Evolutionary conservation across 148 eudicot species (phyloP).

Genomic region (Simmondsia chinensis): DNA sequence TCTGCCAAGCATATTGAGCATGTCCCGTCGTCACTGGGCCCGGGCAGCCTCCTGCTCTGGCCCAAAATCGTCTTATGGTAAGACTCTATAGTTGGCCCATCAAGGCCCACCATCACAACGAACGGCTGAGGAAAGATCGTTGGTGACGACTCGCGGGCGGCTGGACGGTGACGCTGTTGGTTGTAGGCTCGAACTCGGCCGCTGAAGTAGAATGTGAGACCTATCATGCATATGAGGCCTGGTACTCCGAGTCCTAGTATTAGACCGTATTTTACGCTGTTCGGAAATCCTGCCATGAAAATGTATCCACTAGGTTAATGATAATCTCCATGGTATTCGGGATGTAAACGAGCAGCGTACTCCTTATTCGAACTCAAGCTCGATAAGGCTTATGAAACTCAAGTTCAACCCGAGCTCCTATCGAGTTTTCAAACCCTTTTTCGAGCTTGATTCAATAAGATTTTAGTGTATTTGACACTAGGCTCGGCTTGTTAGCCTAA

Average conservation of each 20-base stretch:
- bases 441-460: too few relatives aligned
- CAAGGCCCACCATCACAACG: slow-evolving; percentile 29
- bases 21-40: slow-evolving; percentile 32
- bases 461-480: too few relatives aligned
- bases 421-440: too few relatives aligned
- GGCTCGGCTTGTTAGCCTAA: too few relatives aligned
- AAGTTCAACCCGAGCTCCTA: too few relatives aligned
- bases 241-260: slow-evolving; percentile 57
- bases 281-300: slow-evolving; percentile 43
- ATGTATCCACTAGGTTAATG: neutral
- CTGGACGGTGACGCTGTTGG: slow-evolving; percentile 4
- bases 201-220: slow-evolving; percentile 27
- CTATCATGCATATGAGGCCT: slow-evolving; percentile 33
- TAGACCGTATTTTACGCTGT: slow-evolving; percentile 42
- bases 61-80: slow-evolving; percentile 59
- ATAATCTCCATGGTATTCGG: neutral
- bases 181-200: slow-evolving; percentile 12
- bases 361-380: neutral
- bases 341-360: neutral
- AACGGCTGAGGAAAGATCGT: slow-evolving; percentile 31
- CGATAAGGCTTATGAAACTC: too few relatives aligned
- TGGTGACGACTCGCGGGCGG: slow-evolving; percentile 14
- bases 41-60: slow-evolving; percentile 57
- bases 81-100: slow-evolving; percentile 47
- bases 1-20: slow-evolving; percentile 75